Evolutionary conservation across 2,329 filamentous ascomycete genomes (phyloP), one percentile per base, ranked within the genome.

Genomic region (Claviceps sorghi): DNA sequence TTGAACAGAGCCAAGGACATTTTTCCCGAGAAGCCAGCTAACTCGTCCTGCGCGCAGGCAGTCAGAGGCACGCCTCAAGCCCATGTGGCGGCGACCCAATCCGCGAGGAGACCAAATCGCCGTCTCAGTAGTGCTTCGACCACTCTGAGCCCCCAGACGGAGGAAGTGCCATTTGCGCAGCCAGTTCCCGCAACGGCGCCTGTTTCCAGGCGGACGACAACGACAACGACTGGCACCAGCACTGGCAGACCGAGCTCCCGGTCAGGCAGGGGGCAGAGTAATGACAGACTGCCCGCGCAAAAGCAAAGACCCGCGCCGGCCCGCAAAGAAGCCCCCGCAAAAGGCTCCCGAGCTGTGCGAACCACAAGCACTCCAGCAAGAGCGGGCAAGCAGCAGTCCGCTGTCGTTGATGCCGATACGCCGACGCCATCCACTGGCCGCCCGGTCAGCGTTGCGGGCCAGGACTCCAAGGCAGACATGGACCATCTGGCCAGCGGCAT

Each of bases 401-500:
- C 52, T 11, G 53, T 51, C 21, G 42, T 57, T 15, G 41, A 53
- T 2, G 53, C 57, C 32, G 56, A 54, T 21, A 56, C 55, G 6
- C 29, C 54, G 17, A 54, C 53, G 13, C 54, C 57, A 1, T 50
- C 51, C 5, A 53, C 54, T 2, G 54, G 52, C n/a, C 36, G 51
- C 6, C 41, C 40, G 11, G 36, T 50, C n/a, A 38, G 38, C 17
- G 40, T 49, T 8, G 56, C 50, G 2, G 48, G 56, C 30, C 49
- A 58, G n/a, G 48, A 56, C 26, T 42, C 50, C 4, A 57, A 55
- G 2, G 67, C 71, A 48, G 74, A 74, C 48, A 61, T 83, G 38
- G 77, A 82, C 51, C 73, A 67, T 49, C 70, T 84, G 55, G 76
- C 78, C 0, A 71, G 69, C 38, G 75, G 77, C 1, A 77, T 83